phyloP scores from a whole-genome alignment of 202 grass and related monocot genomes.

The Carex arenaria region DNA sequence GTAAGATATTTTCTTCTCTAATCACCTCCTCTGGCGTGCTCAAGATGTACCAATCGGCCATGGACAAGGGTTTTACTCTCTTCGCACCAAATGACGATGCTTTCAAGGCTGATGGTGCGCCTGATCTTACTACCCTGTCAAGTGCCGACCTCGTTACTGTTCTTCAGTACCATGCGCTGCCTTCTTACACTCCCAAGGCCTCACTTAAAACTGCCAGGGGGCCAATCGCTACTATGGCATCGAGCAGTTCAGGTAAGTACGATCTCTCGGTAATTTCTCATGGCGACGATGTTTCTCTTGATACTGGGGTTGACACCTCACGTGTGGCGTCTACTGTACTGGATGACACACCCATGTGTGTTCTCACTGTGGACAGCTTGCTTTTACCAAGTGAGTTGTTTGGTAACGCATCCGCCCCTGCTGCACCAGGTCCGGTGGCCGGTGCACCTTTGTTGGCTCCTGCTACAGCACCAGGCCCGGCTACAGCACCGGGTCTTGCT shows the following conservation, averaged over 20 bases:
- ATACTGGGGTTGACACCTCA: slow-evolving; percentile 74
- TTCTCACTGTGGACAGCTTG: slow-evolving; percentile 76
- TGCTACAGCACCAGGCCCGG: slow-evolving; percentile 18
- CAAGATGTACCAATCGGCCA: slow-evolving; percentile 72
- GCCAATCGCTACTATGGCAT: slow-evolving; percentile 58
- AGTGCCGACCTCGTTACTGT: slow-evolving; percentile 75
- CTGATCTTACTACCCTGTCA: slow-evolving; percentile 67
- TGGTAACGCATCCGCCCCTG: slow-evolving; percentile 46
- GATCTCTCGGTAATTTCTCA: slow-evolving; percentile 61
- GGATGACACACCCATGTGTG: slow-evolving; percentile 58
- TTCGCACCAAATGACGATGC: slow-evolving; percentile 94
- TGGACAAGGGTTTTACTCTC: slow-evolving; percentile 85
- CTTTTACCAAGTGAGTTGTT: slow-evolving; percentile 66
- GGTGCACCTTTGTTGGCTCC: background rate
- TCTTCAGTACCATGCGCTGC: slow-evolving; percentile 93
- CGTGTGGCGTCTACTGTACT: slow-evolving; percentile 80
- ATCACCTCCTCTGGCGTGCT: slow-evolving; percentile 73
- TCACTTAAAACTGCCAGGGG: slow-evolving; percentile 74
- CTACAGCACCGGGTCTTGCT: slow-evolving; percentile 30
- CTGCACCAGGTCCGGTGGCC: slow-evolving; percentile 25
- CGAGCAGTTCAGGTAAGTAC: slow-evolving; percentile 62
- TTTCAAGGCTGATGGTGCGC: slow-evolving; percentile 62
- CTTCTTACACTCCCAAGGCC: slow-evolving; percentile 76
- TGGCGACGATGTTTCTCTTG: slow-evolving; percentile 79
- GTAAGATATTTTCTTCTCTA: slow-evolving; percentile 79